Conservation (phyloP, 768 basidiomycete genomes). For the Podaxis sp. region DNA sequence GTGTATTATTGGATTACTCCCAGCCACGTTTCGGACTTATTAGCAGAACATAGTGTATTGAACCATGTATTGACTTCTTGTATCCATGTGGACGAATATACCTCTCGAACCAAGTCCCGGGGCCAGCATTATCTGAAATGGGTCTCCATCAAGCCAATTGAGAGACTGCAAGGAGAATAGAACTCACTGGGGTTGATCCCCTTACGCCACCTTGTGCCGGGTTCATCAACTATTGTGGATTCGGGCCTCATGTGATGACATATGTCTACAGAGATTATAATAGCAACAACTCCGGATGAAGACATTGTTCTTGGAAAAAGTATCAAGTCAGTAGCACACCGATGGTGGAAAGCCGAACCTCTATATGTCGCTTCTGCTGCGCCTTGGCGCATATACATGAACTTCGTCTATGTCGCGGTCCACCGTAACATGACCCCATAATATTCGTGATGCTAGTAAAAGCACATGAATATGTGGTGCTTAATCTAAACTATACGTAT, state of each 20-base stretch:
- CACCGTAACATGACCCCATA: not conserved
- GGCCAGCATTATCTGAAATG: not conserved
- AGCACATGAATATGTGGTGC: not conserved
- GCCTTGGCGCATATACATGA: not conserved
- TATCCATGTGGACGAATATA: not conserved
- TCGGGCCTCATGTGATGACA: not conserved
- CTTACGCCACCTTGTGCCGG: not conserved
- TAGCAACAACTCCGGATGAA: no score
- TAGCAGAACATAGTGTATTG: not conserved
- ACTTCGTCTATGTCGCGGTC: not conserved
- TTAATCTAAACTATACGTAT: conserved; percentile 72
- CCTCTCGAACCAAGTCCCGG: not conserved
- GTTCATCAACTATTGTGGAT: not conserved
- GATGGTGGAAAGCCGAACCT: no score
- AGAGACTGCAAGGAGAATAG: not conserved
- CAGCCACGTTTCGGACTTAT: no score
- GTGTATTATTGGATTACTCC: no score
- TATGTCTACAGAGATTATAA: not conserved
- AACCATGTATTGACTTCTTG: not conserved
- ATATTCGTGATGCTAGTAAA: not conserved
- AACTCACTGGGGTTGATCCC: not conserved
- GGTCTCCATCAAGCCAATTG: not conserved
- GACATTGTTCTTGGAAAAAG: no score
- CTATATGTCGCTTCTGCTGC: no score
- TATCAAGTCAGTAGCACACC: no score